Evolutionary conservation across 306 rosid genomes (phyloP).

Genomic region (Alnus glutinosa): DNA sequence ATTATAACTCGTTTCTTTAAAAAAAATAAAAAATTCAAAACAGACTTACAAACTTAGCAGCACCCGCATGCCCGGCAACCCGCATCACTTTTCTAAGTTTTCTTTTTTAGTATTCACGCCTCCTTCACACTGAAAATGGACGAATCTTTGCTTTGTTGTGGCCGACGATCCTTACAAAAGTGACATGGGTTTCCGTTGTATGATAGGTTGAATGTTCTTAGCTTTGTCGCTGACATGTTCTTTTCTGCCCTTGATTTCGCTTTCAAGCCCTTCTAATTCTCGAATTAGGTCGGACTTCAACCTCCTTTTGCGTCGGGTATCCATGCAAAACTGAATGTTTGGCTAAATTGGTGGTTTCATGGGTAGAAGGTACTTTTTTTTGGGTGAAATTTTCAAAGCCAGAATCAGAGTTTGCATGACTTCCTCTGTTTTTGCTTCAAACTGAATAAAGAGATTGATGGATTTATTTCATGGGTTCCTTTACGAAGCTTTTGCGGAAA

Average conservation of each 20-base stretch:
- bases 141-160: too few relatives aligned
- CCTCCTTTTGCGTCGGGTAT: constrained; percentile 46
- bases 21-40: too few relatives aligned
- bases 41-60: too few relatives aligned
- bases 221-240: constrained; percentile 75
- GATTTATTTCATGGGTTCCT: constrained; percentile 14
- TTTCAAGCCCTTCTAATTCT: constrained; percentile 22
- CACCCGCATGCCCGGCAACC: too few relatives aligned
- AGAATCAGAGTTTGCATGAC: constrained; percentile 52
- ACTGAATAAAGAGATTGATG: constrained; percentile 41
- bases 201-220: too few relatives aligned
- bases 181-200: too few relatives aligned
- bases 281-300: constrained; percentile 64
- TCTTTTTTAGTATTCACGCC: too few relatives aligned
- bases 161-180: too few relatives aligned
- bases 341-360: constrained; percentile 21
- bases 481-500: constrained; percentile 6
- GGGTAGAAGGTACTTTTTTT: constrained; percentile 51
- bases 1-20: too few relatives aligned
- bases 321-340: constrained; percentile 35
- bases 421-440: constrained; percentile 58
- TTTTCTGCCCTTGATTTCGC: constrained; percentile 46
- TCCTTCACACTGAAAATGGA: too few relatives aligned
- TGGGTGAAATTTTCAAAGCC: constrained; percentile 43
- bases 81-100: too few relatives aligned